Base-by-base conservation (phyloP, 805 yeast genomes). In the Lipomyces orientalis region DNA sequence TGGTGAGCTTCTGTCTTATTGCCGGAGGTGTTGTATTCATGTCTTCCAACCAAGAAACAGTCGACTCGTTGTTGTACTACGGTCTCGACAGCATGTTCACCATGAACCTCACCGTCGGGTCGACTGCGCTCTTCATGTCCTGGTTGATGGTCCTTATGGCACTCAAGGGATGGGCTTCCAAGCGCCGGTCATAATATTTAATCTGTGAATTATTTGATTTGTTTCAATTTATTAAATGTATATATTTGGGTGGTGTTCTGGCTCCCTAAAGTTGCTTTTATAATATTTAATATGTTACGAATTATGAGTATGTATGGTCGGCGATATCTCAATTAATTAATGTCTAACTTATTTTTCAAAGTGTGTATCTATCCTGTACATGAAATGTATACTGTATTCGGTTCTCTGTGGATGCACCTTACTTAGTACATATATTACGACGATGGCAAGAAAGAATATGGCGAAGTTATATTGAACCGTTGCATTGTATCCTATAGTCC, bases 21-120 rank as follows among this genome's bases (percentile, higher is more conserved):
- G 85, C 91, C 70, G 99, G 99, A 58, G 99, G 99, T 9, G 79
- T 90, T 69, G 88, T 95, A 34, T 95, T 95, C 77, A 92, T 93
- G 93, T 91, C 92, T 78, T 88, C 95, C 64, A 90, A 96, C 56
- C 94, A 91, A 75, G 96, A 95, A 73, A 86, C 91, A 5, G 87
- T 95, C 39, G 87, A 86, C 73, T 93, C 91, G 25, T 83, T 93
- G 80, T 91, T 91, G 73, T 91, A 87, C 78, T 84, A 93, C 73
- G 97, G 97, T 2, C 82, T 88, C 68, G 91, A 95, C 35, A 82
- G 88, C 61, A 93, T 95, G 98, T 94, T 95, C 79, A 90, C 95
- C 0, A 85, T 94, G 75, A 95, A 94, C 77, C 86, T 94, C 49
- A 86, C 90, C 67, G 90, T 95, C 66, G 98, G 98, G 10, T 66